A percentile compares a stretch with the other conserved stretches of the same genome.
These are phyloP conservation scores for Pestalotiopsis sp. DNA, from an alignment of 2,329 filamentous ascomycete species.

Conservation along the genomic window DNA sequence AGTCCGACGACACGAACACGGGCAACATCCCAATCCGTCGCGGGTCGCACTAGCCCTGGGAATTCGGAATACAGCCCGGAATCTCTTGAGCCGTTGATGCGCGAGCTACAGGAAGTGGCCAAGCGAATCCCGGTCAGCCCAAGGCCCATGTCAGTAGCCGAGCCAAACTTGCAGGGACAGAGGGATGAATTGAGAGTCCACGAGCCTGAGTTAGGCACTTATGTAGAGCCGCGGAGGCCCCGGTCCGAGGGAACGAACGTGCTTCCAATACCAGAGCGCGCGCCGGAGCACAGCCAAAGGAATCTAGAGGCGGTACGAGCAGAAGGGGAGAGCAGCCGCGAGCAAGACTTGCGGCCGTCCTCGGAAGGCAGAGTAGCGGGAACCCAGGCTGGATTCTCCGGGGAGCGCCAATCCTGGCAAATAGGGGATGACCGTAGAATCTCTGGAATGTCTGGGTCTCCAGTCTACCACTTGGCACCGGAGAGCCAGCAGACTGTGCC, in stretches of 20 bases:
- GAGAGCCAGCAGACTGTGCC: not conserved
- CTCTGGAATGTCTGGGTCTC: not conserved
- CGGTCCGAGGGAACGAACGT: too few species aligned
- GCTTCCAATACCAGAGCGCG: not conserved
- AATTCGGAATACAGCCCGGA: slow-evolving; percentile 30
- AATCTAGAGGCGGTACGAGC: not conserved
- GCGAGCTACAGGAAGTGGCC: slow-evolving; percentile 36
- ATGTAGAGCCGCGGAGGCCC: not conserved
- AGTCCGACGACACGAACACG: not conserved
- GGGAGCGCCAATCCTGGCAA: not conserved
- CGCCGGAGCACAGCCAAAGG: not conserved
- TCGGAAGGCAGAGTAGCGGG: not conserved
- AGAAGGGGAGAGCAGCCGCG: not conserved
- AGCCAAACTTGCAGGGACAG: not conserved
- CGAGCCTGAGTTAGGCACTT: not conserved
- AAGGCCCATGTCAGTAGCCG: not conserved
- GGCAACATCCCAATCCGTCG: not conserved
- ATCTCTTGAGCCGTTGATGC: slow-evolving; percentile 44
- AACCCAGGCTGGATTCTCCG: not conserved
- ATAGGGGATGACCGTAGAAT: not conserved
- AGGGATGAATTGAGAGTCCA: not conserved
- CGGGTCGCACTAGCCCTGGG: slow-evolving; percentile 19
- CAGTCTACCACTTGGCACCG: not conserved
- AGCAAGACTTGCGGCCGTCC: not conserved
- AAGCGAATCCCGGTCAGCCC: not conserved